phyloP scores from a whole-genome alignment of 768 basidiomycete genomes.

The Lactarius psammicola region DNA sequence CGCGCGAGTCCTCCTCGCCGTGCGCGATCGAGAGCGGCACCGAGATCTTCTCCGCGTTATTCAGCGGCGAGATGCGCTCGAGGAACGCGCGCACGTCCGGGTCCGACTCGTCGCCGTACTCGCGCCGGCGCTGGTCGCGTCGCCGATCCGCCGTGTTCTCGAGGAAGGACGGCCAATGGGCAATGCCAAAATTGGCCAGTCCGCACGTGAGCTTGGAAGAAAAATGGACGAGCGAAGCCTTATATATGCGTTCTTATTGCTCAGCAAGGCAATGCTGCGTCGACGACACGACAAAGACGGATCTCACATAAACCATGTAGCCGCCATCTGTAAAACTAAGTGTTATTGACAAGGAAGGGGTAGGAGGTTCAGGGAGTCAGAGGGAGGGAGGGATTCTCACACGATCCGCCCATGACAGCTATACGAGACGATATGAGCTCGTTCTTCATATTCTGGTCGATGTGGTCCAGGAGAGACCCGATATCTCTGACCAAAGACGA shows the following conservation, averaged over 20 bases:
- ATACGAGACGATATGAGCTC: constrained; percentile 40
- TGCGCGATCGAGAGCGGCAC: constrained; percentile 43
- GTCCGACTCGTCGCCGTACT: constrained; percentile 44
- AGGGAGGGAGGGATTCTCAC: constrained; percentile 29
- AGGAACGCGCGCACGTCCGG: constrained; percentile 41
- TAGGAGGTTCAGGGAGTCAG: not conserved
- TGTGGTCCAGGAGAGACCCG: constrained; percentile 39
- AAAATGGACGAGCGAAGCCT: constrained; percentile 43
- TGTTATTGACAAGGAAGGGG: not conserved
- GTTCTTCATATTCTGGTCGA: constrained; percentile 35
- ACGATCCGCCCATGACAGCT: constrained; percentile 45
- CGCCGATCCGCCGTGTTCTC: constrained; percentile 42
- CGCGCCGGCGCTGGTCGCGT: constrained; percentile 38
- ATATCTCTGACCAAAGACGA: constrained; percentile 37
- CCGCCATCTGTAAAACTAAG: constrained; percentile 16
- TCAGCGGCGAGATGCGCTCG: constrained; percentile 42
- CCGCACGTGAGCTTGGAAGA: constrained; percentile 43
- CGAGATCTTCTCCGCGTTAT: constrained; percentile 38
- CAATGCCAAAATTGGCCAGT: constrained; percentile 43
- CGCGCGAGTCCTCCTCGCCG: constrained; percentile 43
- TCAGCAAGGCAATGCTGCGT: not conserved
- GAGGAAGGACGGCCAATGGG: constrained; percentile 44
- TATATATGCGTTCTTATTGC: constrained; percentile 14
- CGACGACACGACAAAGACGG: not conserved
- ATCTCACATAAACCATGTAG: constrained; percentile 25